Evolutionary conservation across 2,329 filamentous ascomycete genomes (phyloP).

Genomic region (Aspergillus sp.): DNA sequence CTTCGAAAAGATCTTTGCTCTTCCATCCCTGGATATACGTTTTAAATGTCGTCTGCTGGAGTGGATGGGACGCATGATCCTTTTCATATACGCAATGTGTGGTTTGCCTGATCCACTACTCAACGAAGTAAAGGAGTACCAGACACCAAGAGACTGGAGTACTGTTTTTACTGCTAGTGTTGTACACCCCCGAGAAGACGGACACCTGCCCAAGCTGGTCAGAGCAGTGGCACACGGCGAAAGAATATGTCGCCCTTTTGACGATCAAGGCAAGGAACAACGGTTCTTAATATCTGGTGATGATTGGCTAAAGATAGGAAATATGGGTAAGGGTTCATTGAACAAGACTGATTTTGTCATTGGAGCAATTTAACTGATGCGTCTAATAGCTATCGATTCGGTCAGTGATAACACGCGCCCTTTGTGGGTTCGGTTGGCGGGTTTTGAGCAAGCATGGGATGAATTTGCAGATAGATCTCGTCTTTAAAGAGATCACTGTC

Average conservation of each 20-base stretch:
- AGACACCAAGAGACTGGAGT: constrained; percentile 47
- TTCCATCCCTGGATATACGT: constrained; percentile 55
- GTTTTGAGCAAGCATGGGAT: constrained; percentile 40
- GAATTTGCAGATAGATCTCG: constrained; percentile 15
- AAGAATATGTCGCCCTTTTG: constrained; percentile 38
- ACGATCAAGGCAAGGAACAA: constrained; percentile 19
- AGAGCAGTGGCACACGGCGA: constrained; percentile 65
- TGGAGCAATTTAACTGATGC: too few relatives aligned
- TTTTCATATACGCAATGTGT: constrained; percentile 69
- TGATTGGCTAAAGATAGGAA: constrained; percentile 42
- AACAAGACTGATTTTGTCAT: too few relatives aligned
- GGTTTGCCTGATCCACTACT: constrained; percentile 57
- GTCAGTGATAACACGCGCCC: constrained; percentile 19
- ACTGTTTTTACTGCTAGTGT: constrained; percentile 44
- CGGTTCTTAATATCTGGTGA: constrained; percentile 34
- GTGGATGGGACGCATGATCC: constrained; percentile 73
- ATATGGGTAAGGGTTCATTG: constrained; percentile 34
- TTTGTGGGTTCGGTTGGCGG: constrained; percentile 36
- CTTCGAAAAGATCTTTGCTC: constrained; percentile 59
- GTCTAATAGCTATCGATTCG: constrained; percentile 29
- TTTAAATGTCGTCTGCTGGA: constrained; percentile 69
- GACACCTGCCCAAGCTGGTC: constrained; percentile 72
- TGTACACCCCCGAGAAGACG: constrained; percentile 60
- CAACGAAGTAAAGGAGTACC: constrained; percentile 58
- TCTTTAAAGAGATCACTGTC: constrained; percentile 8